These are phyloP conservation scores for Arachnomyces sp. DNA, from an alignment of 2,329 filamentous ascomycete species.

Conservation along the genomic window DNA sequence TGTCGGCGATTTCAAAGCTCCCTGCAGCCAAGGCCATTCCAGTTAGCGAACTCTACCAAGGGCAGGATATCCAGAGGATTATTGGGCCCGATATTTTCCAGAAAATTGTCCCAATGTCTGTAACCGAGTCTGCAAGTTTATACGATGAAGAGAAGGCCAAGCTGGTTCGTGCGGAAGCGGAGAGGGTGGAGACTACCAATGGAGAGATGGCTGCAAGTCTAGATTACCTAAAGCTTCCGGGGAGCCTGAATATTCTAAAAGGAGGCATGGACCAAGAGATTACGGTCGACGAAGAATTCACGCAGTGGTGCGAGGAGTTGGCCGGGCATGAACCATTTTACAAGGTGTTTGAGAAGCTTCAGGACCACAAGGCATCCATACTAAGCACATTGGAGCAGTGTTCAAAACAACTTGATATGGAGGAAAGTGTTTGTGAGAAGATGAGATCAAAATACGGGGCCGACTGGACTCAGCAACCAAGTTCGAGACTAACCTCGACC, in stretches of 20 bases:
- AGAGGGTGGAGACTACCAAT: slow-evolving; percentile 85
- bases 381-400: slow-evolving; percentile 65
- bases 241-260: slow-evolving; percentile 82
- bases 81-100: slow-evolving; percentile 95
- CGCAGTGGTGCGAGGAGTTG: slow-evolving; percentile 88
- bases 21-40: slow-evolving; percentile 95
- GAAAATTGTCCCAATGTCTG: slow-evolving; percentile 90
- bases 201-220: slow-evolving; percentile 92
- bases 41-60: slow-evolving; percentile 91
- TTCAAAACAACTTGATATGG: slow-evolving; percentile 85
- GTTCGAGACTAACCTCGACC: slow-evolving; percentile 78
- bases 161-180: slow-evolving; percentile 82
- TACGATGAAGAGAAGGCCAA: slow-evolving; percentile 99
- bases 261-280: slow-evolving; percentile 87
- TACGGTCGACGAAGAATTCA: slow-evolving; percentile 80
- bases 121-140: slow-evolving; percentile 91
- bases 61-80: slow-evolving; percentile 93
- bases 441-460: slow-evolving; percentile 95
- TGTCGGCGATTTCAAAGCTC: slow-evolving; percentile 77
- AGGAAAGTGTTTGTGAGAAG: slow-evolving; percentile 97
- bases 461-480: slow-evolving; percentile 97
- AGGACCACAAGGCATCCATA: slow-evolving; percentile 68
- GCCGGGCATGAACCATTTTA: slow-evolving; percentile 74
- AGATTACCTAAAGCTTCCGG: slow-evolving; percentile 85
- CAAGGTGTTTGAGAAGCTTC: slow-evolving; percentile 68